Percentiles rank a stretch among this genome's conserved stretches.
Evolutionary conservation across 2,329 filamentous ascomycete genomes (phyloP).

Genomic region (Dactylella cylindrospora): DNA sequence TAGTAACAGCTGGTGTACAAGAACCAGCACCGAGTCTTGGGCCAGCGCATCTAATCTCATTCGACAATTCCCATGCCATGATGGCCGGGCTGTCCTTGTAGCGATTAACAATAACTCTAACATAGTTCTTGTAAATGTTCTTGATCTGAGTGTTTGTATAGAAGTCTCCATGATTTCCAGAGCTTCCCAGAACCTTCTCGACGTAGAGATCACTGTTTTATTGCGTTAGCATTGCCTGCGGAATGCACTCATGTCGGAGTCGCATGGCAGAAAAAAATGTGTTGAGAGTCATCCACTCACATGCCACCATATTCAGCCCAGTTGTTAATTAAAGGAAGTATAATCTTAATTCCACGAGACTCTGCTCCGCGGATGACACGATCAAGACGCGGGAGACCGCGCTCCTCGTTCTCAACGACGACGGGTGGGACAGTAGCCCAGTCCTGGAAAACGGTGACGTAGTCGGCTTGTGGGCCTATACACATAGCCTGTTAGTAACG

Average conservation of each 20-base stretch:
- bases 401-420: slow-evolving; percentile 29
- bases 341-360: slow-evolving; percentile 63
- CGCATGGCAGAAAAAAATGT: neutral
- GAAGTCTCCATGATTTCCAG: slow-evolving; percentile 57
- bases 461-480: slow-evolving; percentile 36
- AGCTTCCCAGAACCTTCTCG: slow-evolving; percentile 57
- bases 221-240: neutral
- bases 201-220: slow-evolving; percentile 35
- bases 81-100: slow-evolving; percentile 63
- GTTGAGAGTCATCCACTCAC: slow-evolving; percentile 51
- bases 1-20: slow-evolving; percentile 55
- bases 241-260: neutral
- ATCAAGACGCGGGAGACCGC: slow-evolving; percentile 64
- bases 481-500: neutral
- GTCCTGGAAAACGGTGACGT: slow-evolving; percentile 43
- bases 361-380: slow-evolving; percentile 65
- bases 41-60: slow-evolving; percentile 62
- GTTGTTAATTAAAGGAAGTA: slow-evolving; percentile 69
- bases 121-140: slow-evolving; percentile 64
- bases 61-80: slow-evolving; percentile 68
- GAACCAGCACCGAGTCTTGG: slow-evolving; percentile 54
- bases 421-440: slow-evolving; percentile 36
- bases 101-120: slow-evolving; percentile 61
- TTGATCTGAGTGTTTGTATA: slow-evolving; percentile 61
- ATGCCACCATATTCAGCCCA: slow-evolving; percentile 70